phyloP scores from a whole-genome alignment of 2,329 filamentous ascomycete species.

The Alternaria sp. region DNA sequence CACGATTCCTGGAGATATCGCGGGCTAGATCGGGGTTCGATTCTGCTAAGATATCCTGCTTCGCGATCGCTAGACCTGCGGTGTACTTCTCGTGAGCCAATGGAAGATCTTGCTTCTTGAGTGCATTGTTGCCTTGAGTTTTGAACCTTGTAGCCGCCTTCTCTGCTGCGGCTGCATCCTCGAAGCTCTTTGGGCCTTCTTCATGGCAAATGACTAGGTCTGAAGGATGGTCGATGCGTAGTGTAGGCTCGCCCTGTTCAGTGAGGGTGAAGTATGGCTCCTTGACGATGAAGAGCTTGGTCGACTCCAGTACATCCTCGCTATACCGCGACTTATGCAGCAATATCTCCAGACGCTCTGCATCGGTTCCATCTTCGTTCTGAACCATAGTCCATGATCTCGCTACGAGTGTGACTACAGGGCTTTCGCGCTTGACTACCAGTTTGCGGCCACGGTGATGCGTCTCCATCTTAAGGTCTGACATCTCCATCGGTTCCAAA shows the following conservation, averaged over 20 bases:
- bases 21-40: slow-evolving; percentile 28
- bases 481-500: slow-evolving; percentile 37
- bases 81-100: slow-evolving; percentile 43
- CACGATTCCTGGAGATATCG: slow-evolving; percentile 46
- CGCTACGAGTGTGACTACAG: slow-evolving; percentile 37
- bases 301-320: slow-evolving; percentile 44
- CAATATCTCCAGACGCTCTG: slow-evolving; percentile 35
- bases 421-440: slow-evolving; percentile 41
- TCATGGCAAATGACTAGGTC: slow-evolving; percentile 54
- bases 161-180: slow-evolving; percentile 39
- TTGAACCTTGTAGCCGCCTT: slow-evolving; percentile 42
- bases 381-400: slow-evolving; percentile 42
- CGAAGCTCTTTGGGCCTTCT: slow-evolving; percentile 34
- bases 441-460: slow-evolving; percentile 51
- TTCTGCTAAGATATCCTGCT: slow-evolving; percentile 16
- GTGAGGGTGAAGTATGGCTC: slow-evolving; percentile 61
- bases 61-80: slow-evolving; percentile 36
- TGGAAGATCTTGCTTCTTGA: slow-evolving; percentile 47
- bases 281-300: slow-evolving; percentile 56
- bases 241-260: slow-evolving; percentile 49
- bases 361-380: slow-evolving; percentile 48
- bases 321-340: slow-evolving; percentile 35
- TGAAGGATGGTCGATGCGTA: slow-evolving; percentile 62
- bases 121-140: slow-evolving; percentile 41
- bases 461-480: slow-evolving; percentile 47